Evolutionary conservation across 805 yeast species (phyloP).

Genomic region (Yarrowia sp.): DNA sequence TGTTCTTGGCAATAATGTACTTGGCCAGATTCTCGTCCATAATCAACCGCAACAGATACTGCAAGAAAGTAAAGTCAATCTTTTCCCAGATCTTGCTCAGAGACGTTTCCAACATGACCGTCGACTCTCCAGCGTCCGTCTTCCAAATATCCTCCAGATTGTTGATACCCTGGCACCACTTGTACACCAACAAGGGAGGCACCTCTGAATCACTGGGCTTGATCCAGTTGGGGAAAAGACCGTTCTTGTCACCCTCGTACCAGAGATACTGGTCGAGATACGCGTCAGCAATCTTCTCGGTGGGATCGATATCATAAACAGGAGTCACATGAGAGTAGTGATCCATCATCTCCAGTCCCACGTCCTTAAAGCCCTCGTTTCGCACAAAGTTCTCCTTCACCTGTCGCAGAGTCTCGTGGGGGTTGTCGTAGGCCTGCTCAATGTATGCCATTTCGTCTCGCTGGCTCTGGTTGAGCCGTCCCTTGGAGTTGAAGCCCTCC

Average conservation of each 20-base stretch:
- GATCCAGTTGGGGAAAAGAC: conserved; percentile 91
- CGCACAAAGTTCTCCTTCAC: conserved; percentile 78
- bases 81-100: conserved; percentile 74
- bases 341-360: conserved; percentile 84
- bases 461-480: conserved; percentile 78
- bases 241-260: conserved; percentile 89
- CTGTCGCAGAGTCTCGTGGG: conserved; percentile 85
- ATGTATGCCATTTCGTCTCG: conserved; percentile 90
- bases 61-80: conserved; percentile 81
- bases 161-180: conserved; percentile 91
- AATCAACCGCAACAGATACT: conserved; percentile 72
- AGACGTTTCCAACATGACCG: conserved; percentile 78
- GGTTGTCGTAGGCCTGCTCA: conserved; percentile 95
- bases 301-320: conserved; percentile 81
- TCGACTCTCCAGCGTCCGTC: conserved; percentile 64
- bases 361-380: conserved; percentile 90
- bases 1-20: conserved; percentile 85
- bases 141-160: conserved; percentile 79
- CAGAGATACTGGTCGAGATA: conserved; percentile 92
- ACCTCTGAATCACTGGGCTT: conserved; percentile 93
- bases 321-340: conserved; percentile 80
- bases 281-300: conserved; percentile 95
- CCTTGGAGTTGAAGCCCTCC: conserved; percentile 70
- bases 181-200: conserved; percentile 86
- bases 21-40: conserved; percentile 92